Evolutionary conservation across 257 asterid genomes (phyloP), one percentile per base, ranked within the genome.

Genomic region (Salvia splendens): DNA sequence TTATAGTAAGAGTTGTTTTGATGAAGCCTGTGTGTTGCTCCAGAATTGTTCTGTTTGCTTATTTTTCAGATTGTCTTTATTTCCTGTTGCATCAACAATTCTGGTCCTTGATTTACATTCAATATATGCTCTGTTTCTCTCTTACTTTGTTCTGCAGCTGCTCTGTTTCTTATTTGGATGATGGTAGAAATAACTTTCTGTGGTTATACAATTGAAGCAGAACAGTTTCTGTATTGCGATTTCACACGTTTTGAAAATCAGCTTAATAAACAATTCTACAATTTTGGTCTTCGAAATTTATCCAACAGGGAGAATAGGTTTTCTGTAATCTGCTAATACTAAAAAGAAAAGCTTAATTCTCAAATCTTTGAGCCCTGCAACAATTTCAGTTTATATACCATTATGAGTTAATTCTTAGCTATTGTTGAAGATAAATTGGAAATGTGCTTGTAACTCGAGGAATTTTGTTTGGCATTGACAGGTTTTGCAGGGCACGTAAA

Each of bases 401-500:
- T 16, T 42, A 41, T 20, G 61, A 36, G 33, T 73, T 61, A 40
- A 45, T 38, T 67, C 6, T 47, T 15, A 24, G 49, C 32, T 60
- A 33, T 24, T 41, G 58, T 4, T 59, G 56, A 46, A 28, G 33
- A 32, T 45, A 38, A 36, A 14, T 52, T 51, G 12, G 45, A 47
- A 35, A 52, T 6, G 15, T 56, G 63, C 45, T 56, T 17, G 74
- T 66, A 64, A 47, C 65, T 64, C 41, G 12, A 41, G 40, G 51
- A 69, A 46, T 59, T 68, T 53, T 68, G 49, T 45, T 65, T 38
- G 69, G 49, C 51, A 66, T 71, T 80, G 46, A 14, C 78, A 85
- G 94, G 93, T 74, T 75, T 75, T 77, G 65, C 60, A 51, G 58
- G 82, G 79, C 77, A 77, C 71, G 81, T 79, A 38, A 72, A 36